These are phyloP conservation scores for Heterobasidion irregulare DNA, from an alignment of 1,284 basidiomycete species.

Conservation along the genomic window DNA sequence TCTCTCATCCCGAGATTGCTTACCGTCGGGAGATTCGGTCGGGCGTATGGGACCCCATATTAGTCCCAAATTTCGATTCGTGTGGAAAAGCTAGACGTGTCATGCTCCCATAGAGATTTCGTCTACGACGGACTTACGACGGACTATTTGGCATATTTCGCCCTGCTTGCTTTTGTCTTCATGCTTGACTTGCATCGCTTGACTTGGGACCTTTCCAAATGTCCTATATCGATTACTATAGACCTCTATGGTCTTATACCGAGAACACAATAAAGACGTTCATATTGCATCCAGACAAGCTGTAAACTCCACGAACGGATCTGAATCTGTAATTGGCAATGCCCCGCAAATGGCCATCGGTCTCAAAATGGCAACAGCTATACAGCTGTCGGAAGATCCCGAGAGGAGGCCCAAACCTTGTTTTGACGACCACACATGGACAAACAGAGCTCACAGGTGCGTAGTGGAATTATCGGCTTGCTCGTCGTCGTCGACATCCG, in stretches of 20 bases:
- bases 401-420: neutral
- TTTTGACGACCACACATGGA: neutral
- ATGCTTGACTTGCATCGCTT: too few species aligned
- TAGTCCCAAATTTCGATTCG: too few species aligned
- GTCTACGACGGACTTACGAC: too few species aligned
- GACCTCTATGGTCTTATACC: too few species aligned
- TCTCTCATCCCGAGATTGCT: neutral
- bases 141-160: too few species aligned
- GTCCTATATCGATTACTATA: too few species aligned
- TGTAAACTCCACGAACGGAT: neutral
- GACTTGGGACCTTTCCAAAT: too few species aligned
- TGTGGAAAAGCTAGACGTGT: too few species aligned
- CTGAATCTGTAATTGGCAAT: neutral
- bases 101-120: neutral
- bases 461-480: neutral
- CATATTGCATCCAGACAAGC: neutral
- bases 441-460: neutral
- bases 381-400: slow-evolving; percentile 4
- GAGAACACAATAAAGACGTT: too few species aligned
- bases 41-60: neutral
- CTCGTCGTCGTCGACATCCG: slow-evolving; percentile 4
- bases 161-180: too few species aligned
- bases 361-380: slow-evolving; percentile 1
- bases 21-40: neutral
- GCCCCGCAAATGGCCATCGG: neutral